Conservation (phyloP, 768 basidiomycete species). For the Kockovaella imperatae region DNA sequence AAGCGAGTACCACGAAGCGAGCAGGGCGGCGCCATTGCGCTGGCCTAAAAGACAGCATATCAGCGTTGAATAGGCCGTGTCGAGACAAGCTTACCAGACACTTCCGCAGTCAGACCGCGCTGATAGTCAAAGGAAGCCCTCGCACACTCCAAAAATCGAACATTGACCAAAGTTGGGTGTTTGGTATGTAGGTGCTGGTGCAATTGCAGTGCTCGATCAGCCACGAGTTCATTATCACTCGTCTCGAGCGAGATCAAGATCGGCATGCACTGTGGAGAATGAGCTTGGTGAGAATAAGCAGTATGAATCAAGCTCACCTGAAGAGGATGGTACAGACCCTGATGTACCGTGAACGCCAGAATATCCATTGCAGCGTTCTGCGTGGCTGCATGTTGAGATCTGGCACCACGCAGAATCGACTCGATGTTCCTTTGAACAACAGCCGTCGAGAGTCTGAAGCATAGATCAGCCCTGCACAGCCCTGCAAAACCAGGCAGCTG, state of each 20-base stretch:
- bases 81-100: conserved; percentile 10
- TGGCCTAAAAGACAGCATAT: conserved; percentile 41
- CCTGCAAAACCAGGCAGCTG: not conserved
- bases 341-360: conserved; percentile 82
- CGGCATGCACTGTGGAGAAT: conserved; percentile 72
- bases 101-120: conserved; percentile 44
- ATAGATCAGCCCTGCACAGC: not conserved
- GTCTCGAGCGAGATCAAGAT: conserved; percentile 91
- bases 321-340: conserved; percentile 90
- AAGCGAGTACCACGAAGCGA: conserved; percentile 84
- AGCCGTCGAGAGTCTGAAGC: conserved; percentile 75
- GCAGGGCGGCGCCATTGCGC: conserved; percentile 61
- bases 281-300: conserved; percentile 3
- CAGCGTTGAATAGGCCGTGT: not conserved
- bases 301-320: conserved; percentile 60
- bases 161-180: conserved; percentile 80
- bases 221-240: conserved; percentile 55
- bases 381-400: conserved; percentile 62
- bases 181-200: conserved; percentile 79
- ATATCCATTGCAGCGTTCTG: conserved; percentile 84
- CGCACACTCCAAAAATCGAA: conserved; percentile 73
- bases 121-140: conserved; percentile 78
- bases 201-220: conserved; percentile 67
- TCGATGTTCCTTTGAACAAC: conserved; percentile 85
- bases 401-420: conserved; percentile 70